phyloP scores from a whole-genome alignment of 352 stramenopile species.

The Phytophthora ramorum region DNA sequence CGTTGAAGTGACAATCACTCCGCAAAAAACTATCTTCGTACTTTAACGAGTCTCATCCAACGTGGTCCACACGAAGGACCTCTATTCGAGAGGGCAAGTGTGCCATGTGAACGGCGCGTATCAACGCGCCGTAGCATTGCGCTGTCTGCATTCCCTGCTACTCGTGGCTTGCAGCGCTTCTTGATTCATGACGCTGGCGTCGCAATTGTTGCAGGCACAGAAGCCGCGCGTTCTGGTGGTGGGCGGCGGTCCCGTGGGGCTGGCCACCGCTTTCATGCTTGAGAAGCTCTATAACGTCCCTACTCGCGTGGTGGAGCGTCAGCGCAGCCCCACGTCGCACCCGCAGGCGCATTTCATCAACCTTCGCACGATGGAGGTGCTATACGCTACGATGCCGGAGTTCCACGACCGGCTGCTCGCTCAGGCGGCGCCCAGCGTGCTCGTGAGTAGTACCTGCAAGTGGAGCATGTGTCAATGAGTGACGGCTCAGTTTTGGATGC shows the following conservation, averaged over 20 bases:
- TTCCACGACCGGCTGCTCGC: slow-evolving; percentile 78
- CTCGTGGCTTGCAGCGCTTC: background rate
- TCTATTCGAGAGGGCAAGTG: slow-evolving; percentile 20
- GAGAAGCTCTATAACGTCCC: slow-evolving; percentile 75
- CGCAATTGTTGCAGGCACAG: slow-evolving; percentile 13
- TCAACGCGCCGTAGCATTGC: slow-evolving; percentile 25
- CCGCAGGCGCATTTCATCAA: slow-evolving; percentile 97
- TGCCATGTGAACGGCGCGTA: slow-evolving; percentile 12
- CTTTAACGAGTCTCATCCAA: background rate
- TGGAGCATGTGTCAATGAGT: background rate
- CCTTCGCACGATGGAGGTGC: slow-evolving; percentile 94
- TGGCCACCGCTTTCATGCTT: slow-evolving; percentile 72
- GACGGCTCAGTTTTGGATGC: slow-evolving; percentile 7
- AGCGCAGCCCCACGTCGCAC: slow-evolving; percentile 80
- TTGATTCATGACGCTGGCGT: slow-evolving; percentile 20
- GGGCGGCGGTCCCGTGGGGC: slow-evolving; percentile 72
- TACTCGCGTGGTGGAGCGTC: slow-evolving; percentile 80
- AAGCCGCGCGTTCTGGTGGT: slow-evolving; percentile 74
- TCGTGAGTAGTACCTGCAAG: slow-evolving; percentile 37
- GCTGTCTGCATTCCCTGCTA: slow-evolving; percentile 4
- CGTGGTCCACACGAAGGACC: slow-evolving; percentile 10
- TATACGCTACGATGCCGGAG: slow-evolving; percentile 73
- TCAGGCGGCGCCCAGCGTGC: slow-evolving; percentile 63
- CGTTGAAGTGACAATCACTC: slow-evolving; percentile 38
- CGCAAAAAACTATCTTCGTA: slow-evolving; percentile 20